phyloP scores from a whole-genome alignment of 208 protist genomes.

The Lotmaria passim region DNA sequence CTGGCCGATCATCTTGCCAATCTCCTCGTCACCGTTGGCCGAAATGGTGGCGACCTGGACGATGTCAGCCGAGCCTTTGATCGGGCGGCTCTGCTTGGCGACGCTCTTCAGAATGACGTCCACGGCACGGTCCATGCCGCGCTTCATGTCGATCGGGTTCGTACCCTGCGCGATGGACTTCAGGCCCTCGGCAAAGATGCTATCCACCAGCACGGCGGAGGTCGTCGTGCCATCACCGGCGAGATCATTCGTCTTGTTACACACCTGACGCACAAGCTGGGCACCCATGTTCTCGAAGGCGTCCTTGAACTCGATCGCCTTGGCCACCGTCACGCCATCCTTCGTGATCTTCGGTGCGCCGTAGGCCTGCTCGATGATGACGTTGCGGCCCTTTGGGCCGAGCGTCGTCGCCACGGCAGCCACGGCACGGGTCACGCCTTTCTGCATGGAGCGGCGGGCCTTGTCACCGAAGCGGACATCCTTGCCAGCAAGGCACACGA shows the following conservation, averaged over 20 bases:
- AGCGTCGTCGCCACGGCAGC: slow-evolving; percentile 97
- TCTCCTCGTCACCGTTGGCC: slow-evolving; percentile 98
- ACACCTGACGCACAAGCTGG: slow-evolving; percentile 96
- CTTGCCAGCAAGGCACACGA: slow-evolving; percentile 80
- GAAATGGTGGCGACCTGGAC: slow-evolving; percentile 99
- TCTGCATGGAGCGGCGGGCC: slow-evolving; percentile 93
- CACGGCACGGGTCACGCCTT: slow-evolving; percentile 96
- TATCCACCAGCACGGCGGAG: slow-evolving; percentile 98
- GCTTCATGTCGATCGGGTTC: slow-evolving; percentile 99
- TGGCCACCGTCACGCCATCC: slow-evolving; percentile 99
- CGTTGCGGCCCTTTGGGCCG: slow-evolving; percentile 99
- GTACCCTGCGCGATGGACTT: slow-evolving; percentile 98
- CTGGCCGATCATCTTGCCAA: slow-evolving; percentile 97
- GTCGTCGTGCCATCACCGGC: slow-evolving; percentile 99
- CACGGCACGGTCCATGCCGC: slow-evolving; percentile 98
- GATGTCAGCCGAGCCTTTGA: slow-evolving; percentile 97
- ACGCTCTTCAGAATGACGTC: slow-evolving; percentile 90
- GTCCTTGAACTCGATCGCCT: slow-evolving; percentile 98
- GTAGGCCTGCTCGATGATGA: slow-evolving; percentile 98
- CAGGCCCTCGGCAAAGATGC: slow-evolving; percentile 98
- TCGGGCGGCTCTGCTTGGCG: slow-evolving; percentile 88
- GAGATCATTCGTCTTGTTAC: slow-evolving; percentile 98
- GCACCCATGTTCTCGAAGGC: slow-evolving; percentile 98
- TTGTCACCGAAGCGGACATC: slow-evolving; percentile 96
- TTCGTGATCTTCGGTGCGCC: slow-evolving; percentile 99